These are phyloP conservation scores for Orbilia oligospora DNA, from an alignment of 2,329 filamentous ascomycete species.

Conservation along the genomic window DNA sequence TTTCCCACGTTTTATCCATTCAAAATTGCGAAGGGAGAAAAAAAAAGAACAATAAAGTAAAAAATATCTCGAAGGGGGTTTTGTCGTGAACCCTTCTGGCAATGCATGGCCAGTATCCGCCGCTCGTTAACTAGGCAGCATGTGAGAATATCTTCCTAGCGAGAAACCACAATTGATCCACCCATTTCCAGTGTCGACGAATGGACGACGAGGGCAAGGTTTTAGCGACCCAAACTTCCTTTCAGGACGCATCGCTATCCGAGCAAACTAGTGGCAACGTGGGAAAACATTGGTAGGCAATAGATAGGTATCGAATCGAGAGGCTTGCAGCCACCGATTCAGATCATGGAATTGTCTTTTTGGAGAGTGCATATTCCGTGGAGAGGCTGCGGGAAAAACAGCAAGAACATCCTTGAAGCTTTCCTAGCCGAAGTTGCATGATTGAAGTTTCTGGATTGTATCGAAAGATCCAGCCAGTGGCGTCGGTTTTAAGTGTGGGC, in stretches of 20 bases:
- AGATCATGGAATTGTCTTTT: constrained; percentile 44
- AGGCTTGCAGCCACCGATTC: constrained; percentile 52
- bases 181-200: constrained; percentile 36
- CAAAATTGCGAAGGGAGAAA: constrained; percentile 24
- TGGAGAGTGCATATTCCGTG: constrained; percentile 28
- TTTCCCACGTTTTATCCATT: constrained; percentile 30
- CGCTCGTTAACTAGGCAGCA: constrained; percentile 50
- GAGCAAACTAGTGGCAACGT: constrained; percentile 54
- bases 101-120: constrained; percentile 5
- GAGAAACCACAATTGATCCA: constrained; percentile 52
- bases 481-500: constrained; percentile 47
- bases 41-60: neutral
- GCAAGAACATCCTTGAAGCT: constrained; percentile 48
- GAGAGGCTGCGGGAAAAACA: constrained; percentile 40
- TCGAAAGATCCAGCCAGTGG: constrained; percentile 39
- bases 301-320: constrained; percentile 32
- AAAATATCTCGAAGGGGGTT: constrained; percentile 25
- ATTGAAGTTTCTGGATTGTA: constrained; percentile 46
- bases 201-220: constrained; percentile 59
- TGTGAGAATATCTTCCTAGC: constrained; percentile 59
- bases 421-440: constrained; percentile 56
- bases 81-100: constrained; percentile 50
- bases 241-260: constrained; percentile 37
- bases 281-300: constrained; percentile 45
- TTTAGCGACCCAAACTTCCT: constrained; percentile 61